phyloP scores from a whole-genome alignment of 2,329 filamentous ascomycete genomes.

The Periconia sp. region DNA sequence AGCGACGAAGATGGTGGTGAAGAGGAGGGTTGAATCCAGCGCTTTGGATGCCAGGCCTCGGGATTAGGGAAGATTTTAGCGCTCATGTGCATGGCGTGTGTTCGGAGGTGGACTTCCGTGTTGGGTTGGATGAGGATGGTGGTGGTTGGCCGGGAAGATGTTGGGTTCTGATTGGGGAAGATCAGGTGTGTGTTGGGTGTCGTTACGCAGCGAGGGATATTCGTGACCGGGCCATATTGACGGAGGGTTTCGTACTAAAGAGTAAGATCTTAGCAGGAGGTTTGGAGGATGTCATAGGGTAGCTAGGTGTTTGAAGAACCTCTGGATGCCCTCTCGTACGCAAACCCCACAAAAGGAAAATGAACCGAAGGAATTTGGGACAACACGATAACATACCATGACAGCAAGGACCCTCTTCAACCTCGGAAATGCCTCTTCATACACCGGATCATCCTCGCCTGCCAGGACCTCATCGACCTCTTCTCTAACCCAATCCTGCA shows the following conservation, averaged over 20 bases:
- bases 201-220: conserved; percentile 17
- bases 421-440: conserved; percentile 52
- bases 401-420: conserved; percentile 54
- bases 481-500: conserved; percentile 60
- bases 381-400: conserved; percentile 47
- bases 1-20: conserved; percentile 1
- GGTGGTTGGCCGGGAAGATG: neutral
- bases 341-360: too few species aligned
- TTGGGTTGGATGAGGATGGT: conserved; percentile 16
- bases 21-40: conserved; percentile 35
- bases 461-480: conserved; percentile 51
- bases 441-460: conserved; percentile 36
- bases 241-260: conserved; percentile 36
- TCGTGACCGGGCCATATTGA: conserved; percentile 26
- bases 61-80: conserved; percentile 29
- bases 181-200: conserved; percentile 10
- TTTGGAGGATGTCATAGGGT: neutral
- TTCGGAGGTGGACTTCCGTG: conserved; percentile 21
- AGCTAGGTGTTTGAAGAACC: too few species aligned
- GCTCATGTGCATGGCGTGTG: conserved; percentile 35
- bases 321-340: too few species aligned
- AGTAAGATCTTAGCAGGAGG: neutral
- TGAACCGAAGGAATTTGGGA: too few species aligned
- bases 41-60: conserved; percentile 36
- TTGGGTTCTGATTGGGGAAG: conserved; percentile 6